Percentiles rank a stretch among this genome's conserved stretches.
Conservation (phyloP, 2,329 filamentous ascomycete species). For the Trichothecium sympodiale region DNA sequence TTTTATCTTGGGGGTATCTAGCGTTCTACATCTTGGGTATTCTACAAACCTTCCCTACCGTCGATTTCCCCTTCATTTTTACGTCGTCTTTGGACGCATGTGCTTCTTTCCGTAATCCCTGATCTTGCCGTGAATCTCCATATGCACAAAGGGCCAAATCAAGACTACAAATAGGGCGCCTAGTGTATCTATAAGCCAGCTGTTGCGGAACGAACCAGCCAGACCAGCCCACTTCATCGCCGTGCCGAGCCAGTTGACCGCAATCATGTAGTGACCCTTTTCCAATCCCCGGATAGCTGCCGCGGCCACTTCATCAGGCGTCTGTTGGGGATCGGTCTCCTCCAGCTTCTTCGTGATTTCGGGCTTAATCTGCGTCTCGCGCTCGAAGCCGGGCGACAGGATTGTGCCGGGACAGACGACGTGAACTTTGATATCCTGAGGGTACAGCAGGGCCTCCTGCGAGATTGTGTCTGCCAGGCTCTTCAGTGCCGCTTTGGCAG, state of each 20-base stretch:
- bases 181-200: constrained; percentile 47
- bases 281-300: constrained; percentile 65
- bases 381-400: constrained; percentile 58
- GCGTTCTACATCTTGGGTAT: background rate
- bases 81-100: constrained; percentile 44
- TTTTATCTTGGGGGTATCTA: background rate
- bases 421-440: constrained; percentile 69
- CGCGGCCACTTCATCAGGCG: constrained; percentile 65
- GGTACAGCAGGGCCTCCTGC: constrained; percentile 80
- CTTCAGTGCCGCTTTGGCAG: constrained; percentile 76
- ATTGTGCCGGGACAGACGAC: constrained; percentile 81
- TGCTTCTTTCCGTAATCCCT: constrained; percentile 43
- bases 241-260: constrained; percentile 60
- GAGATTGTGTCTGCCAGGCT: constrained; percentile 72
- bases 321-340: constrained; percentile 69
- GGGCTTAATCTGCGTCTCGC: constrained; percentile 72
- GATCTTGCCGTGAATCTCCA: constrained; percentile 47
- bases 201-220: constrained; percentile 46
- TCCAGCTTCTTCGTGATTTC: constrained; percentile 70
- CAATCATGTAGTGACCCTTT: constrained; percentile 67
- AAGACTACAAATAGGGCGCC: constrained; percentile 39
- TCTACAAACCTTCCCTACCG: background rate
- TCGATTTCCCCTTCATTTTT: constrained; percentile 13
- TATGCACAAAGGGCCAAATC: constrained; percentile 46
- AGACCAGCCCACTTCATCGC: constrained; percentile 55